These are phyloP conservation scores for Alnus glutinosa DNA, from an alignment of 306 rosid genomes.

Conservation along the genomic window DNA sequence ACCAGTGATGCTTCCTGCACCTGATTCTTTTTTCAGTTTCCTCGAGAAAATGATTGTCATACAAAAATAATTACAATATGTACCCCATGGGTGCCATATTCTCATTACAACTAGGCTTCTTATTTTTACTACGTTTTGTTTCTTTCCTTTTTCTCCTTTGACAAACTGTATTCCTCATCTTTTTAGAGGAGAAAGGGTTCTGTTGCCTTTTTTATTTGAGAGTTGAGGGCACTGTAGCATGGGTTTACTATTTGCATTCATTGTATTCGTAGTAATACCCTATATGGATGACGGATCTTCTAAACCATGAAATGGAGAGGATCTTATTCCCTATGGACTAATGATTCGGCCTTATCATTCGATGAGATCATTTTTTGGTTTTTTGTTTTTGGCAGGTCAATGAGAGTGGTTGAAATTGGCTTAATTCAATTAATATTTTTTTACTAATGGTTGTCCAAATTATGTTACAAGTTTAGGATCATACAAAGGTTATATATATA, in stretches of 20 bases:
- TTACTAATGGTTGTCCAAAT: background rate
- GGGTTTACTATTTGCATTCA: slow-evolving; percentile 8
- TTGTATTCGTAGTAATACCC: background rate
- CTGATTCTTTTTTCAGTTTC: slow-evolving; percentile 26
- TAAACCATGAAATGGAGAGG: too few relatives aligned
- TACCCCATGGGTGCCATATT: slow-evolving; percentile 26
- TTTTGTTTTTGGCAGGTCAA: too few relatives aligned
- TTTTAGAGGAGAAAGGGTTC: slow-evolving; percentile 27
- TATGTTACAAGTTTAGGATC: background rate
- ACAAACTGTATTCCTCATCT: slow-evolving; percentile 16
- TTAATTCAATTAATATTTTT: background rate
- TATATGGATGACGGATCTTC: too few relatives aligned
- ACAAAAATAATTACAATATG: slow-evolving; percentile 32
- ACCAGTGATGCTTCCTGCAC: slow-evolving; percentile 15
- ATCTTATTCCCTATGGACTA: too few relatives aligned
- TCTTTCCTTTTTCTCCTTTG: slow-evolving; percentile 20
- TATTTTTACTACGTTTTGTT: slow-evolving; percentile 11
- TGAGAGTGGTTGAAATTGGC: background rate
- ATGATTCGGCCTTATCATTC: too few relatives aligned
- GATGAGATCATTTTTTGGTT: background rate
- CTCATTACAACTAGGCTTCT: background rate
- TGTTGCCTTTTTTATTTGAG: background rate
- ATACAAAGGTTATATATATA: background rate
- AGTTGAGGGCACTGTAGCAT: slow-evolving; percentile 20
- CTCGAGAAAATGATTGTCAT: slow-evolving; percentile 24